Conservation (phyloP, 805 yeast species). For the Yamadazyma sp. region DNA sequence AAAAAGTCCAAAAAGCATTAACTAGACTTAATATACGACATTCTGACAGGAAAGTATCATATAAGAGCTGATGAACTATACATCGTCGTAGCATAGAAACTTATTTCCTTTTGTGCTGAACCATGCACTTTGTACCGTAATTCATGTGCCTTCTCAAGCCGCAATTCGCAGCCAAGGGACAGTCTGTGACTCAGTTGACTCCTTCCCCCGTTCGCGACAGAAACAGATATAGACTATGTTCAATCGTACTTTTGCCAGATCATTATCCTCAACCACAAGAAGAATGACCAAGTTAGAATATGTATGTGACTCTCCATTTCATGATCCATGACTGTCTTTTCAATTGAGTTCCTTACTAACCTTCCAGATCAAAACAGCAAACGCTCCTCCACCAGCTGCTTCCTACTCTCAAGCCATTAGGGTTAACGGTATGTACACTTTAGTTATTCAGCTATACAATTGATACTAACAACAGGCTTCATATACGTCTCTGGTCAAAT, state of each 20-base stretch:
- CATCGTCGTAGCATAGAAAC: no score
- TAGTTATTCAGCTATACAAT: background rate
- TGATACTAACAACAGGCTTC: conserved; percentile 50
- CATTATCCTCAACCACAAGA: conserved; percentile 12
- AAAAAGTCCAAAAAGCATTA: conserved; percentile 11
- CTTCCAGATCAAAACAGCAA: conserved; percentile 57
- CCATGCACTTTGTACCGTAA: no score
- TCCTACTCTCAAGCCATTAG: conserved; percentile 95
- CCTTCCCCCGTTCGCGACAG: no score
- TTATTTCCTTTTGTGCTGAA: no score
- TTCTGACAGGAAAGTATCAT: no score
- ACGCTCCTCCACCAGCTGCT: conserved; percentile 96
- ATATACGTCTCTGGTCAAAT: conserved; percentile 94
- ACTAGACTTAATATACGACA: no score
- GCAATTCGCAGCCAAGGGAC: no score
- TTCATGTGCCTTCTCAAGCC: no score
- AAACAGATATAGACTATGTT: no score
- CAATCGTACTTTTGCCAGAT: conserved; percentile 13
- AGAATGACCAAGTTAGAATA: conserved; percentile 17
- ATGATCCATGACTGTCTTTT: background rate
- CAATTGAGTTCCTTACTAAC: conserved; percentile 13
- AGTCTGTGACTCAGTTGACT: no score
- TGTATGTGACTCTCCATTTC: conserved; percentile 10
- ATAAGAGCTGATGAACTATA: no score
- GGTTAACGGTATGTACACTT: conserved; percentile 55